phyloP scores from a whole-genome alignment of 2,329 filamentous ascomycete genomes.

The Fusarium sp. region DNA sequence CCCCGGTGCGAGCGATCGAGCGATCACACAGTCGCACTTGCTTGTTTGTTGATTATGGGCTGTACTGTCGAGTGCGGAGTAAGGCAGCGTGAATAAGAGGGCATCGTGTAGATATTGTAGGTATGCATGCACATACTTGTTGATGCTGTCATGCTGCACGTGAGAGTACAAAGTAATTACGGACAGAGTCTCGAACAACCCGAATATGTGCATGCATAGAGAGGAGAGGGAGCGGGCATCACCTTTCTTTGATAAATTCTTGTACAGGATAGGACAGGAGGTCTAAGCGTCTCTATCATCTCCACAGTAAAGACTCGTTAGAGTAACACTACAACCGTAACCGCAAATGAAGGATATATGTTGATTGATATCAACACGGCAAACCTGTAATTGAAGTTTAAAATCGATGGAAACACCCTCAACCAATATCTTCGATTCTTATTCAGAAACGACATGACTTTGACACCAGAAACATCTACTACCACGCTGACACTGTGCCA shows the following conservation, averaged over 20 bases:
- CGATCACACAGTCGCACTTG: neutral
- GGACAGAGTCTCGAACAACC: neutral
- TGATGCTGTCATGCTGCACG: constrained; percentile 15
- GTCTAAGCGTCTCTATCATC: constrained; percentile 27
- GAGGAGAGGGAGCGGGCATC: constrained; percentile 11
- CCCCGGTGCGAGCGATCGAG: constrained; percentile 4
- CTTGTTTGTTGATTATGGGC: neutral
- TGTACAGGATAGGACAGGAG: constrained; percentile 8
- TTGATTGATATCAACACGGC: neutral
- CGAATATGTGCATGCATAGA: neutral
- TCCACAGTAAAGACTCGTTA: constrained; percentile 23
- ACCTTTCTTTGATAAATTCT: constrained; percentile 17
- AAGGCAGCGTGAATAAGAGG: neutral
- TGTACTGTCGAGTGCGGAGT: neutral
- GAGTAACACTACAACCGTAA: constrained; percentile 6
- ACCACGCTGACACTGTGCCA: constrained; percentile 39
- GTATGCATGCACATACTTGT: neutral
- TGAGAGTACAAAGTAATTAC: constrained; percentile 6
- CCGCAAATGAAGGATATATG: neutral
- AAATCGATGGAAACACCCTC: too few species aligned
- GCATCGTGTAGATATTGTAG: neutral
- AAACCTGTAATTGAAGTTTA: neutral
- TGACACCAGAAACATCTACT: constrained; percentile 2
- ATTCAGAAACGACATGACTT: neutral
- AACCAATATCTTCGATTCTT: neutral